These are phyloP conservation scores for Hypoxylon sp. DNA, from an alignment of 2,329 filamentous ascomycete genomes.

Conservation along the genomic window DNA sequence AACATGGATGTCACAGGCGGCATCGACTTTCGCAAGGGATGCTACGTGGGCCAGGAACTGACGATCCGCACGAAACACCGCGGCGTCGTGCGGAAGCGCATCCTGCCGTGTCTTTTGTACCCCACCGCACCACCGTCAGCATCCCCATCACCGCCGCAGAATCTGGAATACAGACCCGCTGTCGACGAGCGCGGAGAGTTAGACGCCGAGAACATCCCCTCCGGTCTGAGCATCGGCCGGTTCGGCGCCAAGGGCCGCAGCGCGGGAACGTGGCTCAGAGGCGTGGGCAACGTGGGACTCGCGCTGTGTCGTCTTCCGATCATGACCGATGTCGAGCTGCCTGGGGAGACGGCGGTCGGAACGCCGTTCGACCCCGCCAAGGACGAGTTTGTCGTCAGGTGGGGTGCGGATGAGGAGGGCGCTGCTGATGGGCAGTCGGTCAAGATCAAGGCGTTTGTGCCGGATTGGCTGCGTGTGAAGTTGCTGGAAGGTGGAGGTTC, in stretches of 20 bases:
- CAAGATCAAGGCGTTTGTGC: conserved; percentile 82
- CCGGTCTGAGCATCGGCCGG: conserved; percentile 59
- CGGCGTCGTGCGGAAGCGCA: conserved; percentile 89
- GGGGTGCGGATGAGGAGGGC: conserved; percentile 53
- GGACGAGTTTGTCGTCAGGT: conserved; percentile 68
- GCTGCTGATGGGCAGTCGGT: conserved; percentile 49
- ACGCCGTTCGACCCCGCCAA: conserved; percentile 65
- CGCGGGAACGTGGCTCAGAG: conserved; percentile 81
- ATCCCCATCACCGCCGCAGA: conserved; percentile 46
- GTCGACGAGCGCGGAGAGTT: not conserved
- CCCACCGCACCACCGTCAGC: conserved; percentile 7
- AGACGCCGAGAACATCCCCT: conserved; percentile 51
- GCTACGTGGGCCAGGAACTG: conserved; percentile 95
- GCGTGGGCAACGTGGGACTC: conserved; percentile 85
- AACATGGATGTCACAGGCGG: conserved; percentile 88
- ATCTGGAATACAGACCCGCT: conserved; percentile 56
- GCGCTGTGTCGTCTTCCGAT: conserved; percentile 86
- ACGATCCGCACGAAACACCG: conserved; percentile 96
- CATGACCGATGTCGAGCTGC: conserved; percentile 83
- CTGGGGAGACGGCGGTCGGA: conserved; percentile 71
- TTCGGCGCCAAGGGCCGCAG: conserved; percentile 69
- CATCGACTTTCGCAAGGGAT: conserved; percentile 94
- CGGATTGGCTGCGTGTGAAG: conserved; percentile 71
- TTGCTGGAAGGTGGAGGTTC: conserved; percentile 38
- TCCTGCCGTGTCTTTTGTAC: conserved; percentile 83